These are phyloP conservation scores for Brettanomyces nanus DNA, from an alignment of 805 yeast species.

Conservation along the genomic window DNA sequence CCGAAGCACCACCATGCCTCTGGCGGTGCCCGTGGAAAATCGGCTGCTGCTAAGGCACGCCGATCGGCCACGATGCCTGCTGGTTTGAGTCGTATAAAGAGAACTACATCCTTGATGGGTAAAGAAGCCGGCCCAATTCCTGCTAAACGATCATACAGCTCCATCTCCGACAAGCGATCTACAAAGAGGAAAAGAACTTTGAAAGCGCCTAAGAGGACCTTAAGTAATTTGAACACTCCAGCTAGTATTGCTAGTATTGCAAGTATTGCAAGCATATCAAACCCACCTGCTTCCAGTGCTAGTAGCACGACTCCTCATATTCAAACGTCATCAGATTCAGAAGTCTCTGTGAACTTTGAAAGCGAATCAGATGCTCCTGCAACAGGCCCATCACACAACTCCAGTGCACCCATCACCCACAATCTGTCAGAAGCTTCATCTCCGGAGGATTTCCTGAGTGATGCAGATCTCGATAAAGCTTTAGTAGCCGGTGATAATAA, in stretches of 20 bases:
- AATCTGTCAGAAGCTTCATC: slow-evolving; percentile 27
- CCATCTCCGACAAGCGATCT: not conserved
- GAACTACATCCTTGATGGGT: not conserved
- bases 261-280: slow-evolving; percentile 2
- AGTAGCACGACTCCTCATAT: slow-evolving; percentile 1
- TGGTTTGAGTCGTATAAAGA: too few species aligned
- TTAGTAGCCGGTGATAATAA: slow-evolving; percentile 1
- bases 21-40: slow-evolving; percentile 20
- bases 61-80: slow-evolving; percentile 3
- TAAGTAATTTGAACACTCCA: not conserved
- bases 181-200: not conserved
- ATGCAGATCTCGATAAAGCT: slow-evolving; percentile 29
- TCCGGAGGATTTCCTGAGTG: slow-evolving; percentile 48
- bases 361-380: slow-evolving; percentile 6
- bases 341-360: slow-evolving; percentile 6
- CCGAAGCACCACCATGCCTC: slow-evolving; percentile 65
- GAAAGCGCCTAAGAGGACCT: slow-evolving; percentile 6
- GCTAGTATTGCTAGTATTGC: too few species aligned
- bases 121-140: not conserved
- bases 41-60: slow-evolving; percentile 1
- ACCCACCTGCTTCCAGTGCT: not conserved
- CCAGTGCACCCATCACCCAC: not conserved
- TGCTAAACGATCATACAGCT: slow-evolving; percentile 1
- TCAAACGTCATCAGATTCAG: slow-evolving; percentile 7
- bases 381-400: not conserved